Percentiles rank a stretch among this genome's conserved stretches.
phyloP scores from a whole-genome alignment of 768 basidiomycete species.

The Auricularia auricula-judae region DNA sequence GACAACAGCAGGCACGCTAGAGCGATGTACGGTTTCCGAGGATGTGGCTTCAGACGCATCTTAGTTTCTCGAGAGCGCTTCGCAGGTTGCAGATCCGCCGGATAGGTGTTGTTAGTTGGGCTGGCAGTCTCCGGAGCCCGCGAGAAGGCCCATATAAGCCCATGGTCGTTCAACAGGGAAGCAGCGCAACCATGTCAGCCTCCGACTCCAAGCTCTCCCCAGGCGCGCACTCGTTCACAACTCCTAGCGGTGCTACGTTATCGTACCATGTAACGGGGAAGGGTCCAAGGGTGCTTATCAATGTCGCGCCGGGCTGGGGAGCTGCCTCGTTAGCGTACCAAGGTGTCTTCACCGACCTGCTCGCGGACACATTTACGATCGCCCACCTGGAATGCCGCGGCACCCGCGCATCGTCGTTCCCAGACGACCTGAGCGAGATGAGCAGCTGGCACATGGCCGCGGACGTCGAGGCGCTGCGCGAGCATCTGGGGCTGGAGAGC shows the following conservation, averaged over 20 bases:
- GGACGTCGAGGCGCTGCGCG: background rate
- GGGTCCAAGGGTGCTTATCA: background rate
- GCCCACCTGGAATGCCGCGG: background rate
- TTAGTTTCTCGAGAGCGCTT: too few relatives aligned
- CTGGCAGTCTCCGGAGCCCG: too few relatives aligned
- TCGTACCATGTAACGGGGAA: background rate
- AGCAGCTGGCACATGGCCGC: background rate
- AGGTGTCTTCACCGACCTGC: background rate
- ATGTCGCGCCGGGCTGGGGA: background rate
- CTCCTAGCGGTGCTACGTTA: background rate
- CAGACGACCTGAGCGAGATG: background rate
- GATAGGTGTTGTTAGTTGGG: too few relatives aligned
- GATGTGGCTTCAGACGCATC: too few relatives aligned
- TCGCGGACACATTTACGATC: background rate
- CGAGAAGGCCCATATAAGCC: too few relatives aligned
- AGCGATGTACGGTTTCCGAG: too few relatives aligned
- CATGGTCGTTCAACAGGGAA: too few relatives aligned
- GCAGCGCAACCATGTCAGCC: background rate
- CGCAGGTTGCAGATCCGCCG: too few relatives aligned
- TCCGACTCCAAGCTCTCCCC: background rate
- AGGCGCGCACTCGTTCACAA: background rate
- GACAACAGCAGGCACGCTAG: too few relatives aligned
- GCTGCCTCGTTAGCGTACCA: background rate
- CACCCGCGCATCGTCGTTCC: background rate
- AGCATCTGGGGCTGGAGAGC: background rate